Evolutionary conservation across 352 stramenopile genomes (phyloP).

Genomic region (Nothophytophthora sp.): DNA sequence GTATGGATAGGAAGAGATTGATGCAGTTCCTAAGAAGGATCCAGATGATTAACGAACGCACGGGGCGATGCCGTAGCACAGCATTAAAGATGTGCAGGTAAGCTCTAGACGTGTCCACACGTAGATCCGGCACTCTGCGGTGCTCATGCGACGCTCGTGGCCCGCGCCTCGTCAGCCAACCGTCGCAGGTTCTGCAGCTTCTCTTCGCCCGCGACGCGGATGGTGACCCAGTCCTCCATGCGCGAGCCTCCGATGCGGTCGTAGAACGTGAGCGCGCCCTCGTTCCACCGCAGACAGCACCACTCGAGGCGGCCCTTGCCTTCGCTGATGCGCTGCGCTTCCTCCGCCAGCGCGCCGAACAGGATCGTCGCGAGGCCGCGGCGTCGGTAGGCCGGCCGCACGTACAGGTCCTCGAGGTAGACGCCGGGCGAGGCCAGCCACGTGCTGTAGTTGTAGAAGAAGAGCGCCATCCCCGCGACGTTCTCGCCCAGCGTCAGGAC

Average conservation of each 20-base stretch:
- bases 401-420: conserved; percentile 27
- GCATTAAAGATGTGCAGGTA: too few relatives aligned
- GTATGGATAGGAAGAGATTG: too few relatives aligned
- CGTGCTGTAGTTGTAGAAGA: conserved; percentile 36
- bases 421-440: conserved; percentile 23
- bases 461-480: conserved; percentile 24
- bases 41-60: too few relatives aligned
- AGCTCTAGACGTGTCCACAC: too few relatives aligned
- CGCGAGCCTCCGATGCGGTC: conserved; percentile 10
- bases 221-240: conserved; percentile 29
- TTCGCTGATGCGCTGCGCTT: conserved; percentile 24
- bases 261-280: conserved; percentile 24
- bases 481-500: conserved; percentile 21
- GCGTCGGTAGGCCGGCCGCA: conserved; percentile 21
- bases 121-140: too few relatives aligned
- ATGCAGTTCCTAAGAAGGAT: too few relatives aligned
- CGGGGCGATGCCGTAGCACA: too few relatives aligned
- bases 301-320: conserved; percentile 23
- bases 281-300: conserved; percentile 29
- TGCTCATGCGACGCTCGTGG: too few relatives aligned
- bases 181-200: conserved; percentile 20
- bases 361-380: conserved; percentile 20
- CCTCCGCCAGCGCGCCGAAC: conserved; percentile 19
- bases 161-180: conserved; percentile 15
- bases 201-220: conserved; percentile 21